Evolutionary conservation across 192 early-diverging fungal species (phyloP).

Genomic region (Allomyces macrogynus): DNA sequence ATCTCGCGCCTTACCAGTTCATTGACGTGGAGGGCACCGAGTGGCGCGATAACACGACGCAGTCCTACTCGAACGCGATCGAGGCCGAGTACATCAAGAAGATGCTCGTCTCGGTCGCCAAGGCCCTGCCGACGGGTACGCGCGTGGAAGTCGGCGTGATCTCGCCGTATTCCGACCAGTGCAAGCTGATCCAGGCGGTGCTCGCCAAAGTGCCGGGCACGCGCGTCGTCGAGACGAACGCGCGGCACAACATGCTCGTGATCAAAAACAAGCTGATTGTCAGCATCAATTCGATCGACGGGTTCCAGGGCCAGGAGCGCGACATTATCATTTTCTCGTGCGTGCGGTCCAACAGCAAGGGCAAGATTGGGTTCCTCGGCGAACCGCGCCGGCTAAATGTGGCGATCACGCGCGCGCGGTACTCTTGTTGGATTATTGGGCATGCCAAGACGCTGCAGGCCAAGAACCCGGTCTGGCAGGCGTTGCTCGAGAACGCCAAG

Average conservation of each 20-base stretch:
- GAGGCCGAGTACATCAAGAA: conserved; percentile 55
- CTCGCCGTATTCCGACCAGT: conserved; percentile 79
- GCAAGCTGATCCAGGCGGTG: conserved; percentile 41
- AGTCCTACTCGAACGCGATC: conserved; percentile 56
- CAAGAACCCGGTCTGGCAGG: conserved; percentile 48
- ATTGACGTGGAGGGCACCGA: conserved; percentile 34
- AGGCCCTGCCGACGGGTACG: conserved; percentile 23
- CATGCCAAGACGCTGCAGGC: conserved; percentile 33
- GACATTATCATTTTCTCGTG: conserved; percentile 92
- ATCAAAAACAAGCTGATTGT: too few species aligned
- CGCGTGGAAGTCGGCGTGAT: conserved; percentile 48
- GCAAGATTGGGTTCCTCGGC: conserved; percentile 54
- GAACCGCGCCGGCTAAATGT: conserved; percentile 83
- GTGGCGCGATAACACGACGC: conserved; percentile 39
- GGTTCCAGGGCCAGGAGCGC: too few species aligned
- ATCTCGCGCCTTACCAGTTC: conserved; percentile 55
- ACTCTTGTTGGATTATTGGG: conserved; percentile 64
- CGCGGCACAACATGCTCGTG: conserved; percentile 62
- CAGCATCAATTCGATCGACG: conserved; percentile 23
- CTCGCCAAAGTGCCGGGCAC: conserved; percentile 42
- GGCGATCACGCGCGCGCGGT: conserved; percentile 64
- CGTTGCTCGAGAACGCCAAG: conserved; percentile 48
- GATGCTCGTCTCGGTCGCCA: conserved; percentile 42
- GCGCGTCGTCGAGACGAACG: conserved; percentile 42
- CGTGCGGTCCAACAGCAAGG: conserved; percentile 42